A percentile compares a stretch with the other conserved stretches of the same genome.
These are phyloP conservation scores for Amanita molliuscula DNA, from an alignment of 768 basidiomycete genomes.

Conservation along the genomic window DNA sequence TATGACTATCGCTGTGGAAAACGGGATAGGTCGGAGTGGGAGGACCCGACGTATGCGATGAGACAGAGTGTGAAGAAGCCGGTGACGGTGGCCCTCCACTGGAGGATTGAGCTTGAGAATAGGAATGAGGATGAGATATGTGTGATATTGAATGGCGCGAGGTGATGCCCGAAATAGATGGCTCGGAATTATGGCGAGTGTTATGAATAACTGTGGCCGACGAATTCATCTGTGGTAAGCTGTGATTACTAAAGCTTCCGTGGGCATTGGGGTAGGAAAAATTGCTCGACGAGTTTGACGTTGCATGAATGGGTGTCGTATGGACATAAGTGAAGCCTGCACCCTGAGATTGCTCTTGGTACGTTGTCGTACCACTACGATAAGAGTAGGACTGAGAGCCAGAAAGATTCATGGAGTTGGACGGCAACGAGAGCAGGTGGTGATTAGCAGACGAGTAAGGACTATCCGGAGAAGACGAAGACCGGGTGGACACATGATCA, in stretches of 20 bases:
- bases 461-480: conserved; percentile 34
- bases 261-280: conserved; percentile 24
- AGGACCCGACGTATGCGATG: conserved; percentile 32
- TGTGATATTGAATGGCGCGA: conserved; percentile 55
- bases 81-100: conserved; percentile 37
- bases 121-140: conserved; percentile 43
- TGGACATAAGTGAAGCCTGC: conserved; percentile 27
- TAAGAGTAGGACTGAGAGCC: conserved; percentile 23
- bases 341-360: conserved; percentile 32
- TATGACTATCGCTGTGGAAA: conserved; percentile 35
- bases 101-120: conserved; percentile 24
- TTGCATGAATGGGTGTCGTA: conserved; percentile 21
- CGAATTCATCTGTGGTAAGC: conserved; percentile 15
- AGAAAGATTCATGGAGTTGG: conserved; percentile 11
- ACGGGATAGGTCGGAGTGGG: conserved; percentile 34
- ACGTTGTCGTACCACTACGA: conserved; percentile 29
- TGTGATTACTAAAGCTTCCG: conserved; percentile 14
- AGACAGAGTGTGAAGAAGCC: conserved; percentile 38
- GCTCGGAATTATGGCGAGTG: conserved; percentile 11
- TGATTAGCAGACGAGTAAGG: conserved; percentile 27
- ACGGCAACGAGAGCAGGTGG: conserved; percentile 15
- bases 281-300: conserved; percentile 13
- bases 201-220: conserved; percentile 11
- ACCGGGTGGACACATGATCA: conserved; percentile 27
- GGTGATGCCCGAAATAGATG: conserved; percentile 22